phyloP scores from a whole-genome alignment of 345 rosid species.

The Linum usitatissimum region DNA sequence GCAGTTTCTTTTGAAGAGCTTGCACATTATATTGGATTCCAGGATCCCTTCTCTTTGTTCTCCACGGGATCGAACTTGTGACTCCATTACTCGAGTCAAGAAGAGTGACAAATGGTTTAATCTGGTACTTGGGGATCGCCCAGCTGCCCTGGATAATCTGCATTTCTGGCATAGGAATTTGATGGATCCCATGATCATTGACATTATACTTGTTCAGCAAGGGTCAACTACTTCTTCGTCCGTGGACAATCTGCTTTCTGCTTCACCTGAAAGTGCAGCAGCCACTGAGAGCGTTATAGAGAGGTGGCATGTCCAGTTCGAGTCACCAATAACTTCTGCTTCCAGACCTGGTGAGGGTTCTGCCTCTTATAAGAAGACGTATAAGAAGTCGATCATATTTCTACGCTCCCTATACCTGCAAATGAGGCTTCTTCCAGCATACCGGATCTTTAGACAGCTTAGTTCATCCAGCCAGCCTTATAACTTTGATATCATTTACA shows the following conservation, averaged over 20 bases:
- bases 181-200: slow-evolving; percentile 71
- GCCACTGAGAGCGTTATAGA: slow-evolving; percentile 68
- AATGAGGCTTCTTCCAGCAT: slow-evolving; percentile 74
- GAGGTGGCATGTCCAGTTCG: slow-evolving; percentile 79
- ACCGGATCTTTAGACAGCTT: slow-evolving; percentile 56
- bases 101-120: slow-evolving; percentile 92
- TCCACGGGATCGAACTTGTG: slow-evolving; percentile 26
- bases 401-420: slow-evolving; percentile 61
- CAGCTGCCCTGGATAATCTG: slow-evolving; percentile 52
- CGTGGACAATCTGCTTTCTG: slow-evolving; percentile 21
- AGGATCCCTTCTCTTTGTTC: slow-evolving; percentile 62
- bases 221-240: slow-evolving; percentile 28
- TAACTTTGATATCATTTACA: slow-evolving; percentile 57
- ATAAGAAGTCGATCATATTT: slow-evolving; percentile 67
- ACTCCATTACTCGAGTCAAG: slow-evolving; percentile 34
- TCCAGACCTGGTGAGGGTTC: slow-evolving; percentile 37
- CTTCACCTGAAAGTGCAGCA: slow-evolving; percentile 11
- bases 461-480: slow-evolving; percentile 46
- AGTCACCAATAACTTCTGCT: slow-evolving; percentile 33
- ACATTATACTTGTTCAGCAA: slow-evolving; percentile 56
- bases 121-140: slow-evolving; percentile 73
- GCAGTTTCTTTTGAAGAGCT: slow-evolving; percentile 63
- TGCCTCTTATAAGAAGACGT: slow-evolving; percentile 54
- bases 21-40: slow-evolving; percentile 64
- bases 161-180: slow-evolving; percentile 65